Conservation (phyloP, 495 filamentous ascomycete genomes). For the Polyplosphaeria fusca region DNA sequence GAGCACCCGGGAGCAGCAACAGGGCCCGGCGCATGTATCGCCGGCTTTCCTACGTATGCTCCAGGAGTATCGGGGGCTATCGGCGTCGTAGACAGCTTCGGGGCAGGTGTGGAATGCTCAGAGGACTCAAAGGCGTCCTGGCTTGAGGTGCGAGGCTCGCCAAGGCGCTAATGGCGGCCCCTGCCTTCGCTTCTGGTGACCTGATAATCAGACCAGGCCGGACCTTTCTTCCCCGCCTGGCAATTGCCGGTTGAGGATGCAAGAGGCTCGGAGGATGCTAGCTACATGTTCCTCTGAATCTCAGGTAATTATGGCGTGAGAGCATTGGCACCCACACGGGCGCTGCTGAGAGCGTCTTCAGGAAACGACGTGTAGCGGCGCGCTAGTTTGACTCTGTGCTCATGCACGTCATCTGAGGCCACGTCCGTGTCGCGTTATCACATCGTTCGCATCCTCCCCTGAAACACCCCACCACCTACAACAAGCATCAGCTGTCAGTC, state of each 20-base stretch:
- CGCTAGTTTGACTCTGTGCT: background rate
- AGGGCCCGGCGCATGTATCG: background rate
- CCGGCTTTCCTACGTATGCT: background rate
- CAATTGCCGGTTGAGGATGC: too few species aligned
- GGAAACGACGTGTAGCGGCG: background rate
- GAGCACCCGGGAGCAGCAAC: background rate
- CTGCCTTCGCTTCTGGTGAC: background rate
- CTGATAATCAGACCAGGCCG: conserved; percentile 18
- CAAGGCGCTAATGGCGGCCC: background rate
- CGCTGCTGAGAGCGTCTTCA: too few species aligned
- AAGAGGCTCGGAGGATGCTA: too few species aligned
- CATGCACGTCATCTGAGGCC: conserved; percentile 25
- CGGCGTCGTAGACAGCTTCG: conserved; percentile 11
- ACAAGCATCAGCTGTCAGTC: too few species aligned
- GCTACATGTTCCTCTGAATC: too few species aligned
- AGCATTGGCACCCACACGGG: too few species aligned
- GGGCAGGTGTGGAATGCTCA: conserved; percentile 28
- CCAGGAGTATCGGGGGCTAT: background rate
- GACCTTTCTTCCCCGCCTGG: too few species aligned
- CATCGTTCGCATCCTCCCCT: background rate
- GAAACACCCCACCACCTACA: too few species aligned
- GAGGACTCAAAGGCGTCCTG: conserved; percentile 16
- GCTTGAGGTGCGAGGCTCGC: conserved; percentile 13
- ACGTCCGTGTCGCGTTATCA: conserved; percentile 19
- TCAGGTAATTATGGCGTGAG: too few species aligned